These are phyloP conservation scores for Dendrobium chrysotoxum DNA, from an alignment of 106 monocot species.

Conservation along the genomic window DNA sequence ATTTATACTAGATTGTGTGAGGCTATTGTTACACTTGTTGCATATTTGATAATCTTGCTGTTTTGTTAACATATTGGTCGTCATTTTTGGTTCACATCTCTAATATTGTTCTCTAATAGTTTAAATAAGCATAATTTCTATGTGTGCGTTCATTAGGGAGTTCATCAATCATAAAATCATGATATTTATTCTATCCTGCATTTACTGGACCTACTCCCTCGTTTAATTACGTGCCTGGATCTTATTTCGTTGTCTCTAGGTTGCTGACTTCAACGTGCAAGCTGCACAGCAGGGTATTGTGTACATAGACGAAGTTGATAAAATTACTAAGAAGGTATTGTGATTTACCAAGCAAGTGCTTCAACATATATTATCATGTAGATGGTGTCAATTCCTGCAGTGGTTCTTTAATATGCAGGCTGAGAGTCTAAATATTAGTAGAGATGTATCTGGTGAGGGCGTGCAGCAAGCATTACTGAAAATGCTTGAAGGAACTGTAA, in stretches of 20 bases:
- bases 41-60: not conserved
- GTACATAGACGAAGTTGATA: slow-evolving; percentile 99
- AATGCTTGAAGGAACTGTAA: slow-evolving; percentile 99
- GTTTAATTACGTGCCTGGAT: not conserved
- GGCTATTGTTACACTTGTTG: not conserved
- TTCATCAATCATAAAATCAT: not conserved
- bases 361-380: slow-evolving; percentile 4
- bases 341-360: not conserved
- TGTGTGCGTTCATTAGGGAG: not conserved
- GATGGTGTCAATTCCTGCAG: not conserved
- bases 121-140: not conserved
- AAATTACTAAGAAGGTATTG: slow-evolving; percentile 94
- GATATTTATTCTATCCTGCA: not conserved
- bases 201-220: not conserved
- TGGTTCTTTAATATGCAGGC: slow-evolving; percentile 39
- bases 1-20: not conserved
- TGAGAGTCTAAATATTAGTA: slow-evolving; percentile 89
- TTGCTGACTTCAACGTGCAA: slow-evolving; percentile 89
- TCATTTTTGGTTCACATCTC: not conserved
- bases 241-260: slow-evolving; percentile 34
- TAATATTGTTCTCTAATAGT: not conserved
- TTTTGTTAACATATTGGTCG: not conserved
- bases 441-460: slow-evolving; percentile 99
- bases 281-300: slow-evolving; percentile 99
- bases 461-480: slow-evolving; percentile 96